Evolutionary conservation across 257 asterid genomes (phyloP).

Genomic region (Eucommia ulmoides): DNA sequence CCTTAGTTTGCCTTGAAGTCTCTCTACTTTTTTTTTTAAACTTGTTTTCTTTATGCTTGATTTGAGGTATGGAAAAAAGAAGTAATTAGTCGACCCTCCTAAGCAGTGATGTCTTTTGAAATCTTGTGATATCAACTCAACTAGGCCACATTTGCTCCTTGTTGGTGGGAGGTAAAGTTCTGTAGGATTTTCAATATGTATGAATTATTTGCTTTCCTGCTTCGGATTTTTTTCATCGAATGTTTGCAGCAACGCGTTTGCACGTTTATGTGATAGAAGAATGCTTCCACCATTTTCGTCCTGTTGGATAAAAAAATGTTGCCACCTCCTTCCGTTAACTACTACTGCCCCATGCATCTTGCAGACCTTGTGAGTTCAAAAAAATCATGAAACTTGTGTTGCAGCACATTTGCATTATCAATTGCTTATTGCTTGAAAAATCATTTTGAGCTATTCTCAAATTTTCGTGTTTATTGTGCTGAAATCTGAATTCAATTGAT

Average conservation of each 20-base stretch:
- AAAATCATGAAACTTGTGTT: no score
- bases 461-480: no score
- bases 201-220: no score
- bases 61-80: conserved; percentile 83
- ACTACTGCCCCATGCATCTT: conserved; percentile 95
- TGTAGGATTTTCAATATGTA: no score
- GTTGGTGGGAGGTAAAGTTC: conserved; percentile 99
- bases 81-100: conserved; percentile 76
- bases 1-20: no score
- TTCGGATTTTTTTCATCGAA: no score
- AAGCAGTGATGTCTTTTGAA: conserved; percentile 65
- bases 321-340: conserved; percentile 89
- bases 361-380: conserved; percentile 59
- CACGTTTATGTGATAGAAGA: conserved; percentile 90
- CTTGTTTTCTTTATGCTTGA: conserved; percentile 45
- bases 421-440: not conserved
- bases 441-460: no score
- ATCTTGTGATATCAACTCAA: conserved; percentile 81
- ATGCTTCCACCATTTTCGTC: conserved; percentile 96
- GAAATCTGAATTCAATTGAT: no score
- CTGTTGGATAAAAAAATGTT: conserved; percentile 64
- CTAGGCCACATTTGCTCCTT: conserved; percentile 93
- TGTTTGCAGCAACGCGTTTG: conserved; percentile 86
- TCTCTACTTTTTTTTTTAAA: no score
- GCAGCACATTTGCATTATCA: no score